Conservation (phyloP, 2,329 filamentous ascomycete species). For the Diaporthe aspalathi region DNA sequence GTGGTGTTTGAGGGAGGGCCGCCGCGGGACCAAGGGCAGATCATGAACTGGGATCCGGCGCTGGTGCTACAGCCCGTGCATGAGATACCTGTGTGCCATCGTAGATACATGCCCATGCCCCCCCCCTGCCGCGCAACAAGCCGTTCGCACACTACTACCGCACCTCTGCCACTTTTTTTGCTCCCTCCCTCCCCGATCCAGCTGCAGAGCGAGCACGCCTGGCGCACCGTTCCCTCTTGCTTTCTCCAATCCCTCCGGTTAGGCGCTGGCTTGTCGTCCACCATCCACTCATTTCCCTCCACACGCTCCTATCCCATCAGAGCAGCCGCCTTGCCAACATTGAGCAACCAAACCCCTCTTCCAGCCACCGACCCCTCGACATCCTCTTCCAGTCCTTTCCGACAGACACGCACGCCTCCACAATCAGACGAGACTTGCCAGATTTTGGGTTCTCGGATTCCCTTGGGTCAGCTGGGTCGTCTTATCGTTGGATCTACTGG, state of each 20-base stretch:
- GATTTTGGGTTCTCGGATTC: slow-evolving; percentile 18
- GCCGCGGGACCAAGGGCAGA: slow-evolving; percentile 32
- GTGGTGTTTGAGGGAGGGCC: slow-evolving; percentile 36
- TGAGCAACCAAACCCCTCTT: slow-evolving; percentile 22
- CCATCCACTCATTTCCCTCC: slow-evolving; percentile 44
- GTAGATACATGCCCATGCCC: too few relatives aligned
- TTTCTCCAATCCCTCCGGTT: slow-evolving; percentile 38
- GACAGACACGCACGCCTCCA: slow-evolving; percentile 27
- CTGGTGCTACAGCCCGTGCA: slow-evolving; percentile 26
- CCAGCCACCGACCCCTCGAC: slow-evolving; percentile 11
- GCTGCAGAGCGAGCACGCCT: slow-evolving; percentile 25
- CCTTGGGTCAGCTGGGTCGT: slow-evolving; percentile 13
- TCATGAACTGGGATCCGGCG: slow-evolving; percentile 20
- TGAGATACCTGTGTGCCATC: slow-evolving; percentile 27
- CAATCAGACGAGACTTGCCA: slow-evolving; percentile 32
- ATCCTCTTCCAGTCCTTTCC: slow-evolving; percentile 34
- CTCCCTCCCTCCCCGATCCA: slow-evolving; percentile 17
- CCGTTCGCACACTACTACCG: slow-evolving; percentile 27
- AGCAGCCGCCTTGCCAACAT: slow-evolving; percentile 24
- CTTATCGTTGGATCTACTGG: slow-evolving; percentile 31
- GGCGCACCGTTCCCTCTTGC: slow-evolving; percentile 38
- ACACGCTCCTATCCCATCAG: slow-evolving; percentile 27
- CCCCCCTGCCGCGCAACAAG: slow-evolving; percentile 13
- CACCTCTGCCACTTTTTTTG: slow-evolving; percentile 29
- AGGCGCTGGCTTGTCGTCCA: slow-evolving; percentile 46